Base-by-base conservation (phyloP, 2,329 filamentous ascomycete species). In the Geosmithia flava region DNA sequence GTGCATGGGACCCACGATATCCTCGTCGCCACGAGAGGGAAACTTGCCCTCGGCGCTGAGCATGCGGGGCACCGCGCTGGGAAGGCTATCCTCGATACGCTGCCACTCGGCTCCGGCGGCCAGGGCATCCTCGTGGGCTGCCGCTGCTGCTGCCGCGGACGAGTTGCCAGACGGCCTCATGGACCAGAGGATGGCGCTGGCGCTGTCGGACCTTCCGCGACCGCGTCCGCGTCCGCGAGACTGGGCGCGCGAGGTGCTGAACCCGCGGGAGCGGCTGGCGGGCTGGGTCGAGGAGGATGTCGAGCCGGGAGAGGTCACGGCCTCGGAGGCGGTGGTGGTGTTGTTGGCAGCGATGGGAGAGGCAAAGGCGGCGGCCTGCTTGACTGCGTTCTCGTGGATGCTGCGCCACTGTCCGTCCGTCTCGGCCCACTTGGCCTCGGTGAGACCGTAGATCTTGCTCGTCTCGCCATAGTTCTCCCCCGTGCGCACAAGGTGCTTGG, bases 1-100 rank as follows among this genome's bases (percentile, higher is more conserved):
- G 55, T 81, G 79, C 90, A 96, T 95, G 7, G 90, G 90, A 1
- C 90, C 90, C 43, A 96, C 88, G 60, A 96, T 94, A 63, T 95
- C 90, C 56, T 90, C 84, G 58, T 95, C 89, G 47, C 89, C 89
- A 30, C 91, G 78, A 56, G 83, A 81, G 20, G 89, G 89, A 58
- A 95, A 96, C 64, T 96, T 95, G 59, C 85, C 84, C 52, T 85
- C 75, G 59, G 83, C 72, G 59, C 86, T 81, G 52, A 83, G 71
- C 55, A 90, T 76, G 23, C 77, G 74, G 0, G 85, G 84, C 53
- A 89, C 79, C 49, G 78, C 78, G 50, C 77, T 78, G 42, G 83
- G 72, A 29, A 81, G 69, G 50, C 75, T 37, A 48, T 80, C 75
- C 48, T 75, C 73, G 42, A 77, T 64, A 50, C 65, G 64, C 27